Percentiles rank a stretch among this genome's conserved stretches.
Evolutionary conservation across 2,329 filamentous ascomycete species (phyloP).

Genomic region (Onygena corvina): DNA sequence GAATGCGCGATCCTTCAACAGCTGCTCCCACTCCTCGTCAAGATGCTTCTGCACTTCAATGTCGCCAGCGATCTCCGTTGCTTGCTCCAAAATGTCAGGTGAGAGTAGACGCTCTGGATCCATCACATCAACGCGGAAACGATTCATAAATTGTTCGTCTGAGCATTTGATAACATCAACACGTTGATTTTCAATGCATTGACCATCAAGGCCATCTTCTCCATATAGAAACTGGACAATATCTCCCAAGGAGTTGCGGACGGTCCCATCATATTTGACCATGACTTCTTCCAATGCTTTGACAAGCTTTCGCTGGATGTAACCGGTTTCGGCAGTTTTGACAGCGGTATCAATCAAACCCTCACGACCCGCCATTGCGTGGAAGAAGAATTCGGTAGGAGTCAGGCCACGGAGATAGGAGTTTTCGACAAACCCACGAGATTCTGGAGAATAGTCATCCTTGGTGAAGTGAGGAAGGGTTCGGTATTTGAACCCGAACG

Average conservation of each 20-base stretch:
- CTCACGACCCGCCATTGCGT: constrained; percentile 99
- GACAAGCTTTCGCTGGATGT: constrained; percentile 95
- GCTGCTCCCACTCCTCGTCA: constrained; percentile 74
- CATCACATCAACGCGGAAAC: constrained; percentile 82
- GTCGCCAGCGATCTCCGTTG: constrained; percentile 75
- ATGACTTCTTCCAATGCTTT: constrained; percentile 97
- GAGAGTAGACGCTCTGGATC: constrained; percentile 51
- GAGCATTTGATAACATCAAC: constrained; percentile 78
- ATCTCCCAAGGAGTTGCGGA: constrained; percentile 91
- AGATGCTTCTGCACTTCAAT: constrained; percentile 75
- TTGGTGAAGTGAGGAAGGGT: constrained; percentile 97
- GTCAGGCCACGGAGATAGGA: constrained; percentile 94
- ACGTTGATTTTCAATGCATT: constrained; percentile 82
- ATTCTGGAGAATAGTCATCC: constrained; percentile 95
- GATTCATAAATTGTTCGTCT: constrained; percentile 61
- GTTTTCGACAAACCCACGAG: constrained; percentile 95
- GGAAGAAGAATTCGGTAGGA: constrained; percentile 96
- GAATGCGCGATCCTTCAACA: constrained; percentile 60
- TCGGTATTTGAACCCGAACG: constrained; percentile 97
- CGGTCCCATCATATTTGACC: constrained; percentile 93
- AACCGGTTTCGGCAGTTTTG: constrained; percentile 97
- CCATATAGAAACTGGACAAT: constrained; percentile 96
- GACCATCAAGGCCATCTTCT: constrained; percentile 90
- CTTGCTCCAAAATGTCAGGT: constrained; percentile 67
- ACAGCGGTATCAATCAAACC: constrained; percentile 99